phyloP scores from a whole-genome alignment of 805 yeast genomes.

The Barnettozyma botsteinii region DNA sequence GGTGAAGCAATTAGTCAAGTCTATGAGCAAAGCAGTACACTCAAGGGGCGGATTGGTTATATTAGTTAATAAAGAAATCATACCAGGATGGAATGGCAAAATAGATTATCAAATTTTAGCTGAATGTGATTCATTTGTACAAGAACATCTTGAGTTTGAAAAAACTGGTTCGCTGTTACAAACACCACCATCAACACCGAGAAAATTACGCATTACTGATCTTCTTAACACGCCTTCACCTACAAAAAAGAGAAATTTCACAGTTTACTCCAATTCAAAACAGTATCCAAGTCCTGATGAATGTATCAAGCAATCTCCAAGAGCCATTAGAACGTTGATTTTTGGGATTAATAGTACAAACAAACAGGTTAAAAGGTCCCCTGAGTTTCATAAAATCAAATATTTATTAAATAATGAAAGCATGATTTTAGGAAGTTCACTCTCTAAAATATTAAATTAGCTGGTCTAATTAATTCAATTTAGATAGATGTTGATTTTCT shows the following conservation, averaged over 20 bases:
- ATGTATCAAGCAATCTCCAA: conserved; percentile 6
- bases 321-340: background rate
- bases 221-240: conserved; percentile 16
- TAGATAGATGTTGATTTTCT: background rate
- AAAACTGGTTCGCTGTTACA: conserved; percentile 7
- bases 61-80: conserved; percentile 63
- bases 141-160: conserved; percentile 23
- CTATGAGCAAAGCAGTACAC: conserved; percentile 63
- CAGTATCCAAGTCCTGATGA: conserved; percentile 3
- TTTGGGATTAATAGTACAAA: background rate
- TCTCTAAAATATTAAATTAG: background rate
- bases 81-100: conserved; percentile 61
- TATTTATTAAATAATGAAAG: conserved; percentile 3
- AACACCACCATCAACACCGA: conserved; percentile 31
- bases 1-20: conserved; percentile 68
- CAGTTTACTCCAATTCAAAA: background rate
- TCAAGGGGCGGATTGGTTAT: conserved; percentile 76
- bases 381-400: conserved; percentile 1
- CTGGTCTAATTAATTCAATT: background rate
- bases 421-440: background rate
- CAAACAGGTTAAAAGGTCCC: background rate
- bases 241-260: conserved; percentile 1
- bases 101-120: conserved; percentile 75
- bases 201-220: conserved; percentile 13
- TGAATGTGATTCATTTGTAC: conserved; percentile 82